Base-by-base conservation (phyloP, 1,139 yeast genomes). In the Yamadazyma diddensiae region DNA sequence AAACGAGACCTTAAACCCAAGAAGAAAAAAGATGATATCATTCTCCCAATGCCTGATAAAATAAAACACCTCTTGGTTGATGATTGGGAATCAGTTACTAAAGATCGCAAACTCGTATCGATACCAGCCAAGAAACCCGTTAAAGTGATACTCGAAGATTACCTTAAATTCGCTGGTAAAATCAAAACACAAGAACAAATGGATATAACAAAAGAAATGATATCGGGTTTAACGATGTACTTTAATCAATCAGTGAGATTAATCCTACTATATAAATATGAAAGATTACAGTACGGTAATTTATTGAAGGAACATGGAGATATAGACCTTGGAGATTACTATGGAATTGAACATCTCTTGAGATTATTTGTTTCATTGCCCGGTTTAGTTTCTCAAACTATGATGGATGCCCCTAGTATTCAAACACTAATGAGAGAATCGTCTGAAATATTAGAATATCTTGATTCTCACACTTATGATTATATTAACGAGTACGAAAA, bases 11-110 rank as follows among this genome's bases (percentile, higher is more conserved):
- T 21, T 7, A 26, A 26, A 6, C 28, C 21, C 17, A 38, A 19
- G 31, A 26, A 14, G 38, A 36, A 41, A 32, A 38, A 37, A 15
- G 24, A 26, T 11, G 49, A 51, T 26, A 39, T 53, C 2, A 31
- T 42, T 4, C 40, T 53, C 19, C 64, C 65, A 3, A 73, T 86
- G 14, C 85, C 92, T 1, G 78, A 79, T 35, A 61, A 68, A 26
- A 65, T 92, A 38, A 88, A 87, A 54, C 68, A 82, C 4, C 49
- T 80, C 5, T 62, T 92, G 27, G 94, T 90, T 2, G 90, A 87
- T 51, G 97, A 92, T 62, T 92, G 97, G 97, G 96, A 90, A 55
- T 71, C 68, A 45, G 72, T 90, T 30, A 87, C 97, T 2, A 85
- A 85, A 49, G 84, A 85, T 42, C 81, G 82, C 32, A 78, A 80